phyloP scores from a whole-genome alignment of 1,139 yeast species.

The Pichia inconspicua region DNA sequence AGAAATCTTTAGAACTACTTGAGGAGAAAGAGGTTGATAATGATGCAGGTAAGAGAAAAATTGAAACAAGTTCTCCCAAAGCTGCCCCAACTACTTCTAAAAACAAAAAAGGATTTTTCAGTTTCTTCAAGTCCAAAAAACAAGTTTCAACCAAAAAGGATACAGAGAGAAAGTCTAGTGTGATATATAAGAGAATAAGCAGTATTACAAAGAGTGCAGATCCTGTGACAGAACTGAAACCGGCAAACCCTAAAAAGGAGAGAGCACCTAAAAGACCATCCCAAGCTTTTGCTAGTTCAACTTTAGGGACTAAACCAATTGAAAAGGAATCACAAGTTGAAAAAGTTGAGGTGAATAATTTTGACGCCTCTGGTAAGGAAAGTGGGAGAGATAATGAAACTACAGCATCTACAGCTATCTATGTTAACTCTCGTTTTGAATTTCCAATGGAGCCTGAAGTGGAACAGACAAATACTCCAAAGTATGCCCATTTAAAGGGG shows the following conservation, averaged over 20 bases:
- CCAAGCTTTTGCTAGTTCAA: slow-evolving; percentile 1
- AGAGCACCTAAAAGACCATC: neutral
- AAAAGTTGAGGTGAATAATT: neutral
- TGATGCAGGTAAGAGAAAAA: neutral
- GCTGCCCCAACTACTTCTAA: neutral
- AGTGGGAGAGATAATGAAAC: slow-evolving; percentile 4
- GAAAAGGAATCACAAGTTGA: neutral
- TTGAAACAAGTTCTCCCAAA: neutral
- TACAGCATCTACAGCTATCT: slow-evolving; percentile 17
- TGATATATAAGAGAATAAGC: slow-evolving; percentile 1
- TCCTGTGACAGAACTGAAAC: slow-evolving; percentile 3
- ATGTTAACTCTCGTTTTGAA: slow-evolving; percentile 22
- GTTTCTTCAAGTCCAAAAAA: slow-evolving; percentile 1
- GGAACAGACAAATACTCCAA: slow-evolving; percentile 1
- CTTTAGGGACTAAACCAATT: neutral
- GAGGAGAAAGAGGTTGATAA: neutral
- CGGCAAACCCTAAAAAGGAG: slow-evolving; percentile 7
- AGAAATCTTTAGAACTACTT: slow-evolving; percentile 5
- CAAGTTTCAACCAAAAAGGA: neutral
- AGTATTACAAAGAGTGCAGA: slow-evolving; percentile 1
- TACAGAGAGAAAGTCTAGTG: slow-evolving; percentile 6
- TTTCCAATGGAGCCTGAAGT: slow-evolving; percentile 16
- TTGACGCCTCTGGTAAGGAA: neutral
- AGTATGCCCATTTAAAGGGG: slow-evolving; percentile 6
- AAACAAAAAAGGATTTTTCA: slow-evolving; percentile 2